Evolutionary conservation across 768 basidiomycete genomes (phyloP).

Genomic region (Psilocybe subaeruginosa): DNA sequence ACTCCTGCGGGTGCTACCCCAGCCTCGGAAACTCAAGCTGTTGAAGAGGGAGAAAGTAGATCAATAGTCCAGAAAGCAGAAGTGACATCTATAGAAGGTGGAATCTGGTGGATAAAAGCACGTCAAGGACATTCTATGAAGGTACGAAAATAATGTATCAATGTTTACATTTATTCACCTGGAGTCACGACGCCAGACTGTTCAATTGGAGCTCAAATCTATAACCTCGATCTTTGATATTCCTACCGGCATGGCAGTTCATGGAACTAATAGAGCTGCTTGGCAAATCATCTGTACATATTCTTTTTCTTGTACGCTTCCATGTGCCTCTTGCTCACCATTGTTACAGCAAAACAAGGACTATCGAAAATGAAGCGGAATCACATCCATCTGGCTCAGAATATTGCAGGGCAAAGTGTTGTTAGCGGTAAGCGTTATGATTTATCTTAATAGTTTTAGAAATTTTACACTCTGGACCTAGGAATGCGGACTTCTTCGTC

Average conservation of each 20-base stretch:
- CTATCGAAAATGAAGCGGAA: slow-evolving; percentile 86
- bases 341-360: slow-evolving; percentile 59
- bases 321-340: neutral
- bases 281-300: slow-evolving; percentile 73
- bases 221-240: slow-evolving; percentile 63
- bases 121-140: slow-evolving; percentile 90
- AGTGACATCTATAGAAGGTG: slow-evolving; percentile 12
- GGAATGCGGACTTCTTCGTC: slow-evolving; percentile 83
- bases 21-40: neutral
- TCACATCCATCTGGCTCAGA: slow-evolving; percentile 92
- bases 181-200: slow-evolving; percentile 42
- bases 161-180: neutral
- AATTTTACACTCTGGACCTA: slow-evolving; percentile 28
- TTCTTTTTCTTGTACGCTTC: neutral
- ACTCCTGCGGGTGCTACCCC: neutral
- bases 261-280: slow-evolving; percentile 72
- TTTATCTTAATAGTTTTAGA: neutral
- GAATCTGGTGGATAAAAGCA: slow-evolving; percentile 86
- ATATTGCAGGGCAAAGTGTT: slow-evolving; percentile 63
- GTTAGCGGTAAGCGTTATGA: slow-evolving; percentile 65
- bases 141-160: slow-evolving; percentile 39
- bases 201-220: slow-evolving; percentile 68
- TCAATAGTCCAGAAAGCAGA: slow-evolving; percentile 16
- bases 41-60: neutral
- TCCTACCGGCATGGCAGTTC: slow-evolving; percentile 73